Base-by-base conservation (phyloP, 768 basidiomycete genomes). In the Leccinum boreale region DNA sequence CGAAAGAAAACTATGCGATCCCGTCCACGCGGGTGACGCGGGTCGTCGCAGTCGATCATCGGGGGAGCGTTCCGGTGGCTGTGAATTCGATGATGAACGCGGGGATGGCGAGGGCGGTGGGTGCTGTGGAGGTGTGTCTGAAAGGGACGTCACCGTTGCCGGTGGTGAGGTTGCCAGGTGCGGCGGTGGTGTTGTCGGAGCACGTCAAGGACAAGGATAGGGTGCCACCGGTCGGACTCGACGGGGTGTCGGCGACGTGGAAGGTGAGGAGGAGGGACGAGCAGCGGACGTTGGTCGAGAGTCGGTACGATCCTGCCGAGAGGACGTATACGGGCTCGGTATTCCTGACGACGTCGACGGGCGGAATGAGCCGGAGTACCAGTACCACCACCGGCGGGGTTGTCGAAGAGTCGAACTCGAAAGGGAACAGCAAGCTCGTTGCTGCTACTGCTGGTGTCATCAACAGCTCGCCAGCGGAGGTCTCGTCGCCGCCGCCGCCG, bases 1-100 rank as follows among this genome's bases (percentile, higher is more conserved):
- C 92, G 23, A 87, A 87, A 59, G 94, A 96, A 73, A 93, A 92
- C 62, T 96, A 94, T 67, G 83, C 92, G 12, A 96, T 98, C 47
- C 97, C 95, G 1, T 97, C 94, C 4, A 92, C 94, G 39, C 75
- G 89, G 49, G 95, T 92, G 70, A 94, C 90, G 46, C 80, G 91
- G 56, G 77, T 96, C 42, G 84, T 90, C 3, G 89, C 91, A 1
- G 81, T 94, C 58, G 95, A 98, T 71, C 93, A 87, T 67, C 86
- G 87, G 9, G 95, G 93, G 3, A 86, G 85, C 1, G 83, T 96
- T 39, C 94, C 94, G 0, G 83, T 86, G 17, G 87, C 92, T 0
- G 81, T 94, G 58, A 96, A 94, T 70, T 84, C 89, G 19, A 84
- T 89, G 75, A 85, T 93, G 67, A 98, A 97, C 65, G 82, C 85